These are phyloP conservation scores for Vigna nakashimae DNA, from an alignment of 306 rosid genomes.

Conservation along the genomic window DNA sequence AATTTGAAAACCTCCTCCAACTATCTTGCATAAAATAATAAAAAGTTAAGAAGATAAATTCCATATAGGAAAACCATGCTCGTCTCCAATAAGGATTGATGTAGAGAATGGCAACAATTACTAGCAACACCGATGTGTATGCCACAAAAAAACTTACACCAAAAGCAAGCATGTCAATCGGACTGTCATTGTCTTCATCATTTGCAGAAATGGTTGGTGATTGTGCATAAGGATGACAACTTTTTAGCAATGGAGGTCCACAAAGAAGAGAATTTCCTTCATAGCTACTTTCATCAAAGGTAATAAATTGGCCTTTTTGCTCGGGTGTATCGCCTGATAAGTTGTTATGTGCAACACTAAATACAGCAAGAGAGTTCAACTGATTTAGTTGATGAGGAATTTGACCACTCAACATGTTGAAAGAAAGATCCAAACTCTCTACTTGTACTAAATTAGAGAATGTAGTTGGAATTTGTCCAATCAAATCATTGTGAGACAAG, in stretches of 20 bases:
- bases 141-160: not conserved
- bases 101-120: not conserved
- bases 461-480: not conserved
- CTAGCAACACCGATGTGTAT: not conserved
- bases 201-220: not conserved
- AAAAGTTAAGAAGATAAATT: not conserved
- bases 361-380: not conserved
- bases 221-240: not conserved
- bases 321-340: not conserved
- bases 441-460: not conserved
- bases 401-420: not conserved
- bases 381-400: not conserved
- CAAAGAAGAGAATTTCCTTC: constrained; percentile 39
- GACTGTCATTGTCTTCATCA: not conserved
- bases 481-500: not conserved
- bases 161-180: constrained; percentile 4
- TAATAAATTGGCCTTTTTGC: not conserved
- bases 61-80: not conserved
- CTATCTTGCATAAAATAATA: constrained; percentile 7
- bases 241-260: constrained; percentile 23
- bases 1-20: not conserved
- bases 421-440: constrained; percentile 24
- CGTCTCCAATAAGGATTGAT: constrained; percentile 19
- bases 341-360: not conserved
- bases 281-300: constrained; percentile 38